Percentiles rank a stretch among this genome's conserved stretches.
phyloP scores from a whole-genome alignment of 352 stramenopile species.

The Achlya hypogyna region DNA sequence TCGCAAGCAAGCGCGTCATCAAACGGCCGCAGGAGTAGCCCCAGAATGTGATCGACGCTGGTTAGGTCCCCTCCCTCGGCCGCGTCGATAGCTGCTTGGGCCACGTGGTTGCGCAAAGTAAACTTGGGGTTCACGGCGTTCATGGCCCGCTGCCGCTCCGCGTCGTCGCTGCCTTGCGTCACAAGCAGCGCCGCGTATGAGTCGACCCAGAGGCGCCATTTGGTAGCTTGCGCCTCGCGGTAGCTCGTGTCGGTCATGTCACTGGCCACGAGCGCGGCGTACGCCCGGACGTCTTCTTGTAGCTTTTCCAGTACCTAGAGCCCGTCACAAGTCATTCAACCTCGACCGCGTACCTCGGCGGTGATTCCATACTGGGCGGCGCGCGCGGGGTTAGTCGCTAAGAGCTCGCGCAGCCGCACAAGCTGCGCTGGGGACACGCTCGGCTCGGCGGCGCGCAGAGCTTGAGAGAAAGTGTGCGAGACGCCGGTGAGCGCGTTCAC shows the following conservation, averaged over 20 bases:
- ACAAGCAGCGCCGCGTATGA: slow-evolving; percentile 39
- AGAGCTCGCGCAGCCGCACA: slow-evolving; percentile 49
- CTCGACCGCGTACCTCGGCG: slow-evolving; percentile 37
- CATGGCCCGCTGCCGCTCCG: slow-evolving; percentile 35
- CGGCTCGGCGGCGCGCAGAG: slow-evolving; percentile 40
- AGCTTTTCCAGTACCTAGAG: slow-evolving; percentile 33
- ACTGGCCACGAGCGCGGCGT: slow-evolving; percentile 17
- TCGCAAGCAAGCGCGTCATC: slow-evolving; percentile 32
- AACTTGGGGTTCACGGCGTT: slow-evolving; percentile 66
- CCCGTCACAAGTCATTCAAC: slow-evolving; percentile 39
- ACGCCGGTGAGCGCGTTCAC: slow-evolving; percentile 44
- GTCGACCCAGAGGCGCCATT: slow-evolving; percentile 53
- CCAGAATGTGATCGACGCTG: slow-evolving; percentile 53
- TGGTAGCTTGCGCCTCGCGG: slow-evolving; percentile 28
- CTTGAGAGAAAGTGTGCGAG: slow-evolving; percentile 59
- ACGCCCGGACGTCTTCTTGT: slow-evolving; percentile 26
- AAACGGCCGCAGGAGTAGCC: slow-evolving; percentile 65
- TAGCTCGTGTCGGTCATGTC: slow-evolving; percentile 39
- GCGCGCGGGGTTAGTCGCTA: slow-evolving; percentile 47
- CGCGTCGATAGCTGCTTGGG: slow-evolving; percentile 77
- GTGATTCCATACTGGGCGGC: slow-evolving; percentile 70
- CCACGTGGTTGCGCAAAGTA: slow-evolving; percentile 84
- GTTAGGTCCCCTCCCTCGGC: slow-evolving; percentile 60
- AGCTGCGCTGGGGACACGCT: slow-evolving; percentile 70
- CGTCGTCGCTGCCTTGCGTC: slow-evolving; percentile 30